Evolutionary conservation across 345 rosid genomes (phyloP).

Genomic region (Brassica carinata): DNA sequence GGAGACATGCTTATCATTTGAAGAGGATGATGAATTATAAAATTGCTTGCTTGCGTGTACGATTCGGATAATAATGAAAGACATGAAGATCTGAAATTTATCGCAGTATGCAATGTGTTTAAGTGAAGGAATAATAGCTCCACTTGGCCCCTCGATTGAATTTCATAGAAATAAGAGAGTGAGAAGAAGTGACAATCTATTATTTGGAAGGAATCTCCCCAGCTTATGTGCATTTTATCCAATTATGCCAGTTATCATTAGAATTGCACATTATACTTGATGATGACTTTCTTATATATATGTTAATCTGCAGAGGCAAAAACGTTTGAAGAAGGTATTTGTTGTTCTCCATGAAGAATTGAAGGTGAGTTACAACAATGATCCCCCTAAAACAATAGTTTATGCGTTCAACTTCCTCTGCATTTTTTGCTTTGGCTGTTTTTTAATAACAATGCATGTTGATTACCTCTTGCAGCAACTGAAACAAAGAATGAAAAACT

Average conservation of each 20-base stretch:
- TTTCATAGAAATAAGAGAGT: too few relatives aligned
- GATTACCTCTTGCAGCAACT: slow-evolving; percentile 58
- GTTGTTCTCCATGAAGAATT: slow-evolving; percentile 78
- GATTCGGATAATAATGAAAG: not conserved
- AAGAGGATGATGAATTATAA: not conserved
- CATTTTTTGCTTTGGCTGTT: not conserved
- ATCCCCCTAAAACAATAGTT: not conserved
- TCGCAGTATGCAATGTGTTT: slow-evolving; percentile 1
- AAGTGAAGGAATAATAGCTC: not conserved
- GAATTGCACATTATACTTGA: not conserved
- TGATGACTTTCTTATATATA: slow-evolving; percentile 9
- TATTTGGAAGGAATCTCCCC: too few relatives aligned
- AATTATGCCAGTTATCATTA: too few relatives aligned
- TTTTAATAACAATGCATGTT: not conserved
- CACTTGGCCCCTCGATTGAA: not conserved
- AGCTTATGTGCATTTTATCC: too few relatives aligned
- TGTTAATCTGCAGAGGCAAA: slow-evolving; percentile 67
- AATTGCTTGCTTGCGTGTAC: not conserved
- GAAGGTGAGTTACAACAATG: slow-evolving; percentile 46
- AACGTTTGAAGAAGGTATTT: slow-evolving; percentile 76
- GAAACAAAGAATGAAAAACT: slow-evolving; percentile 77
- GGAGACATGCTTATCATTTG: not conserved
- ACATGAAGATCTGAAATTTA: not conserved
- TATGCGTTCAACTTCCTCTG: not conserved
- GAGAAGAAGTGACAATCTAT: too few relatives aligned